Evolutionary conservation across 2,329 filamentous ascomycete species (phyloP).

Genomic region (Cladosporium sp.): DNA sequence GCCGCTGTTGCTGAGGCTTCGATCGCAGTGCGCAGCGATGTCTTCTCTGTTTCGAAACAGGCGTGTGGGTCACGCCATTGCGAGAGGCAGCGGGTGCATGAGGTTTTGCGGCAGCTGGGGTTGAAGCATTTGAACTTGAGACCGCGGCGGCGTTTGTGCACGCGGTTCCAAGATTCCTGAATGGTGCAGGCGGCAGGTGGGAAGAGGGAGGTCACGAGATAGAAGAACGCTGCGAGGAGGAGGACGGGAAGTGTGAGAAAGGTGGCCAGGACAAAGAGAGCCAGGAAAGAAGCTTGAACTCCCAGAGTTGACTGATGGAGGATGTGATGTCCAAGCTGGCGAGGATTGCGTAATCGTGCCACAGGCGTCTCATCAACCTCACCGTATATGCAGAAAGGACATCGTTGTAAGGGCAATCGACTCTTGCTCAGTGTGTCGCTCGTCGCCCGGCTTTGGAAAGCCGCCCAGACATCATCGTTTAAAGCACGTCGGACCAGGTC

Average conservation of each 20-base stretch:
- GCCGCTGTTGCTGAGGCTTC: slow-evolving; percentile 91
- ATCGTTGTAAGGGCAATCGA: slow-evolving; percentile 68
- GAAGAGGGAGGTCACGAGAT: slow-evolving; percentile 36
- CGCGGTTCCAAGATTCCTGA: slow-evolving; percentile 47
- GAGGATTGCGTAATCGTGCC: slow-evolving; percentile 16
- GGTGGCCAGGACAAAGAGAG: slow-evolving; percentile 24
- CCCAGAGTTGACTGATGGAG: slow-evolving; percentile 28
- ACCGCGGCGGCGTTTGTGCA: slow-evolving; percentile 64
- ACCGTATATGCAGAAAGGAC: slow-evolving; percentile 86
- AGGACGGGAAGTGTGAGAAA: slow-evolving; percentile 39
- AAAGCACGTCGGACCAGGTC: slow-evolving; percentile 69
- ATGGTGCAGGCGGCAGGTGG: slow-evolving; percentile 12
- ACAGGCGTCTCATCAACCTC: slow-evolving; percentile 60
- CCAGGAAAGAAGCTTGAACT: slow-evolving; percentile 43
- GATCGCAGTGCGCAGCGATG: slow-evolving; percentile 79
- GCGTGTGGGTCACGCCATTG: slow-evolving; percentile 83
- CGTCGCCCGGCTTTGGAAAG: slow-evolving; percentile 72
- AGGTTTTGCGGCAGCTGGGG: slow-evolving; percentile 59
- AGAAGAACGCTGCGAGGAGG: slow-evolving; percentile 46
- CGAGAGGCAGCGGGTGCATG: slow-evolving; percentile 77
- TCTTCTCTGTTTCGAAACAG: slow-evolving; percentile 77
- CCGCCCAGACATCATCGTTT: slow-evolving; percentile 64
- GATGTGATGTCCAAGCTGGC: slow-evolving; percentile 21
- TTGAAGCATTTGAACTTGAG: slow-evolving; percentile 72
- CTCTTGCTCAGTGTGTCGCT: slow-evolving; percentile 70